Evolutionary conservation across 2,329 filamentous ascomycete genomes (phyloP).

Genomic region (Coniochaeta sp.): DNA sequence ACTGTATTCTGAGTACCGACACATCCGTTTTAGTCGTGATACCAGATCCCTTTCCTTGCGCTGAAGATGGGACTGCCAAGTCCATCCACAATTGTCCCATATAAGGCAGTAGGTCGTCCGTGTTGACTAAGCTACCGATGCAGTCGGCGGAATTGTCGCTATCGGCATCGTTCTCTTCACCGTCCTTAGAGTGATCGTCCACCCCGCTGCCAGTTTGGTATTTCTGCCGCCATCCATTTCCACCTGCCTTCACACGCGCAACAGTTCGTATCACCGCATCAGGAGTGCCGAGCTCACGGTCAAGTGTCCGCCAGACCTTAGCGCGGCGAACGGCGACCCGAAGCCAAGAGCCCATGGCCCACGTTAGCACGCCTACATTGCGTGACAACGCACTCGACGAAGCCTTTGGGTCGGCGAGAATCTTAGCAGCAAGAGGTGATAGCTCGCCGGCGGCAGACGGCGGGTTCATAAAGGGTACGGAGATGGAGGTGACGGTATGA

Average conservation of each 20-base stretch:
- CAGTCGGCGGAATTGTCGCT: constrained; percentile 4
- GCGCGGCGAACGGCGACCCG: constrained; percentile 53
- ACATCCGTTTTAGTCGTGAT: not conserved
- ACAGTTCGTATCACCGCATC: constrained; percentile 23
- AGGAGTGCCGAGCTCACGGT: constrained; percentile 34
- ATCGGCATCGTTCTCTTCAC: constrained; percentile 13
- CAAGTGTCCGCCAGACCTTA: constrained; percentile 51
- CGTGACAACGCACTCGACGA: constrained; percentile 35
- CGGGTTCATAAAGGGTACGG: constrained; percentile 47
- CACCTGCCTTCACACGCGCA: constrained; percentile 16
- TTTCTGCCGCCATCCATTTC: constrained; percentile 9
- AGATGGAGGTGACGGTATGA: constrained; percentile 42
- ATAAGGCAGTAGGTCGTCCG: constrained; percentile 42
- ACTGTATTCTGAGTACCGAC: constrained; percentile 39
- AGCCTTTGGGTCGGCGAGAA: constrained; percentile 22
- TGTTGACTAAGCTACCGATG: constrained; percentile 14
- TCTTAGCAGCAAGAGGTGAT: constrained; percentile 38
- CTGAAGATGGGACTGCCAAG: constrained; percentile 34
- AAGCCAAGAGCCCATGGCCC: constrained; percentile 64
- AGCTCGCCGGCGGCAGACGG: constrained; percentile 54
- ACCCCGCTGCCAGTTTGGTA: constrained; percentile 5
- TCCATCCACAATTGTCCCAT: constrained; percentile 46
- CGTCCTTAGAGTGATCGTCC: constrained; percentile 11
- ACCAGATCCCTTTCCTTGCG: constrained; percentile 9
- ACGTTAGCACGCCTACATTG: constrained; percentile 54